A percentile compares a stretch with the other conserved stretches of the same genome.
These are phyloP conservation scores for Cornus kousa DNA, from an alignment of 148 eudicot genomes.

Conservation along the genomic window DNA sequence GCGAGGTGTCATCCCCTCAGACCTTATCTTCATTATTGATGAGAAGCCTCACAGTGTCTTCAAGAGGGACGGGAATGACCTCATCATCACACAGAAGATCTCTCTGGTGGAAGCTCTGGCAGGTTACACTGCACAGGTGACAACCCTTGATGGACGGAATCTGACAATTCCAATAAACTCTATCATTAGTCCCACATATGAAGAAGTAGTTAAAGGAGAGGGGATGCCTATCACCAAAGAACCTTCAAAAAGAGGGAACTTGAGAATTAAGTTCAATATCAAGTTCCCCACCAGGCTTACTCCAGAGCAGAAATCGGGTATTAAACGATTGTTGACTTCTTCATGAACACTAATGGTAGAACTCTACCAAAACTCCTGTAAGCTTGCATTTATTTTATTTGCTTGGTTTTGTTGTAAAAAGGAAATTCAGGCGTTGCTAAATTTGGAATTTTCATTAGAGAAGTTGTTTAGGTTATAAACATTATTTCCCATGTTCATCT, in stretches of 20 bases:
- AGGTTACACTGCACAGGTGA: slow-evolving; percentile 59
- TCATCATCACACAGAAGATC: slow-evolving; percentile 55
- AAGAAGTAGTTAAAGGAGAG: slow-evolving; percentile 72
- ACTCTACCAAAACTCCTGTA: slow-evolving; percentile 27
- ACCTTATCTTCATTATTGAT: slow-evolving; percentile 70
- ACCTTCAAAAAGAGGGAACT: slow-evolving; percentile 59
- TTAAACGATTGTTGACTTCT: slow-evolving; percentile 55
- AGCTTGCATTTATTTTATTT: slow-evolving; percentile 13
- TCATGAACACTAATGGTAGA: slow-evolving; percentile 20
- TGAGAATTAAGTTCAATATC: slow-evolving; percentile 65
- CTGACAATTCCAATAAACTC: slow-evolving; percentile 51
- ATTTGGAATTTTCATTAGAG: background rate
- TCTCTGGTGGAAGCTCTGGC: slow-evolving; percentile 69
- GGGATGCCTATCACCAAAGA: slow-evolving; percentile 81
- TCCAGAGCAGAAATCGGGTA: slow-evolving; percentile 66
- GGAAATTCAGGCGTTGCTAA: slow-evolving; percentile 15
- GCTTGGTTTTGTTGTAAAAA: slow-evolving; percentile 23
- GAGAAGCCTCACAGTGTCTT: slow-evolving; percentile 70
- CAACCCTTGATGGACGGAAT: slow-evolving; percentile 65
- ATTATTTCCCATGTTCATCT: background rate
- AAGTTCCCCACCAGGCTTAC: slow-evolving; percentile 72
- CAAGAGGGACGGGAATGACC: slow-evolving; percentile 70
- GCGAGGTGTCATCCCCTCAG: slow-evolving; percentile 70
- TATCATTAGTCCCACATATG: slow-evolving; percentile 56
- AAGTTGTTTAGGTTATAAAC: background rate